Evolutionary conservation across 495 filamentous ascomycete species (phyloP).

Genomic region (Astrothelium macrocarpum): DNA sequence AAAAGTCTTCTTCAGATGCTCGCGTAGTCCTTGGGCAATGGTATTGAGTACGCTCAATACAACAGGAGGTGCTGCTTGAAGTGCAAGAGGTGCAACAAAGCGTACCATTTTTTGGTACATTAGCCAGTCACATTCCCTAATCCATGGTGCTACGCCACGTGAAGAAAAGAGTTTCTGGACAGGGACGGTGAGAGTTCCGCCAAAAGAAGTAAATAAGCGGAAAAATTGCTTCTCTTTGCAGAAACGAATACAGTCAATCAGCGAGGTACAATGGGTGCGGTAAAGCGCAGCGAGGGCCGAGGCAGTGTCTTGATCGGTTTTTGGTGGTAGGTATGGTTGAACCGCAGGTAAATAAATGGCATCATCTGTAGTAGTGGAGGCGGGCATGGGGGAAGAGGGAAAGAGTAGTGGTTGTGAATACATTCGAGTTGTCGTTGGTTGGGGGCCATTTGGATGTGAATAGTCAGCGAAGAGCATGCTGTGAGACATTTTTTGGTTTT

Average conservation of each 20-base stretch:
- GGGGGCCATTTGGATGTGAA: constrained; percentile 1
- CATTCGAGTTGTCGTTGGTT: constrained; percentile 21
- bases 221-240: constrained; percentile 93
- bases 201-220: constrained; percentile 89
- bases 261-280: constrained; percentile 84
- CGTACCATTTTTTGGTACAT: constrained; percentile 96
- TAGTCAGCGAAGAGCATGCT: constrained; percentile 24
- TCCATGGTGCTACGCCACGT: constrained; percentile 77
- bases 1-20: constrained; percentile 71
- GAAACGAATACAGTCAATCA: constrained; percentile 88
- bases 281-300: constrained; percentile 77
- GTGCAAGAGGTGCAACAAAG: constrained; percentile 70
- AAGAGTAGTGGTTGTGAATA: constrained; percentile 57
- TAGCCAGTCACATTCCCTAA: constrained; percentile 85
- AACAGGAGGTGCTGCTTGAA: constrained; percentile 77
- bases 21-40: constrained; percentile 68
- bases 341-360: constrained; percentile 70
- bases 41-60: constrained; percentile 75
- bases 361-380: constrained; percentile 38
- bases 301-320: constrained; percentile 74
- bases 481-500: constrained; percentile 6
- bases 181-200: constrained; percentile 89
- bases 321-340: constrained; percentile 58
- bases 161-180: constrained; percentile 90
- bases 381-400: constrained; percentile 41